Base-by-base conservation (phyloP, 148 eudicot species). In the Polygonum aviculare region DNA sequence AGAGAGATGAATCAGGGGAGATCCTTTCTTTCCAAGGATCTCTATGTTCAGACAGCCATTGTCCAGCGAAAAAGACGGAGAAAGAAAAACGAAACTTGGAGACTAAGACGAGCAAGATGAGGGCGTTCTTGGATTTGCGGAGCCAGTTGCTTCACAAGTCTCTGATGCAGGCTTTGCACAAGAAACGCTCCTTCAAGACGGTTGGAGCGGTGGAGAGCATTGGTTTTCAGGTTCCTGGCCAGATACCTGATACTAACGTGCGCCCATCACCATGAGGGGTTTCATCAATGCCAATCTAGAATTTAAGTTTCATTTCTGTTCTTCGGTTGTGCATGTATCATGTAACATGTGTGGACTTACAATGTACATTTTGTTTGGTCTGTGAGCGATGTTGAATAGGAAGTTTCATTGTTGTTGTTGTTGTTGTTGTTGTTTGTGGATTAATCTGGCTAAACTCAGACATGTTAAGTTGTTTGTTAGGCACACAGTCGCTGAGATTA, bases 151-250 rank as follows among this genome's bases (percentile, higher is more conserved):
- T 93, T 79, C 93, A 88, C 41, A 80, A 84, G 50, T 79, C 84
- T 5, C 81, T 89, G 59, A 88, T 82, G 82, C 88, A 90, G 78
- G 85, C 88, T 79, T 65, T 91, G 52, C 79, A 78, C 73, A 88
- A 88, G 78, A 81, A 86, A 8, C 88, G 84, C 22, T 33, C 83
- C 48, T 88, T 87, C 74, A 89, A 87, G 82, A 93, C 95, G 1
- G 91, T 90, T 2, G 94, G 97, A 15, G 84, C 89, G n/a, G 82
- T 86, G 33, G 98, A 88, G 74, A 78, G 85, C 76, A 86, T 93
- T 26, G 94, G 94, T 26, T 90, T 74, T 55, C 84, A 70, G 35
- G 84, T 78, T 72, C 92, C 90, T 5, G 81, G 52, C 2, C 52
- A 44, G 50, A 72, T 44, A 4, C 21, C 75, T 21, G 54, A 72